Percentiles rank a stretch among this genome's conserved stretches.
phyloP scores from a whole-genome alignment of 176 grass and related monocot genomes.

The Triticum timopheevii region DNA sequence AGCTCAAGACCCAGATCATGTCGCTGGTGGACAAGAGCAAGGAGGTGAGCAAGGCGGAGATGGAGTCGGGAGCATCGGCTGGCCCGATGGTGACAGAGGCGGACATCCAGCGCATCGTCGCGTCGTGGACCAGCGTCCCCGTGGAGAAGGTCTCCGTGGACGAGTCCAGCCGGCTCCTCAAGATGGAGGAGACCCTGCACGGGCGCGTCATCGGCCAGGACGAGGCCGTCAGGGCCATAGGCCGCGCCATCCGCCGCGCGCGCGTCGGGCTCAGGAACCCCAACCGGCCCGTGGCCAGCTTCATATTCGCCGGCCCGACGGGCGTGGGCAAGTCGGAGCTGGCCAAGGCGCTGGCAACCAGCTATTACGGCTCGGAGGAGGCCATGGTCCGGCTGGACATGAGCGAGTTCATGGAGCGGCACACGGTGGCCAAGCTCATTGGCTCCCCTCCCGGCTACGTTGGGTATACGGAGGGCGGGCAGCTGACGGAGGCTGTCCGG shows the following conservation, averaged over 20 bases:
- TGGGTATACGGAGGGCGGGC: constrained; percentile 89
- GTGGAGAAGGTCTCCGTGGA: constrained; percentile 87
- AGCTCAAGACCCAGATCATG: constrained; percentile 71
- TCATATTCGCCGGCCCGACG: constrained; percentile 90
- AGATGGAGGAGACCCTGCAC: constrained; percentile 90
- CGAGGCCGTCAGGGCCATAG: constrained; percentile 84
- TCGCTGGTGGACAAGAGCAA: constrained; percentile 80
- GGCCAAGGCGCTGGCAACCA: constrained; percentile 71
- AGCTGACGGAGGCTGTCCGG: constrained; percentile 89
- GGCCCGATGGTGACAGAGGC: constrained; percentile 72
- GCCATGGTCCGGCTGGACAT: constrained; percentile 94
- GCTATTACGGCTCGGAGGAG: constrained; percentile 84
- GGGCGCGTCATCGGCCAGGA: constrained; percentile 84
- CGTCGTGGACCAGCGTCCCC: constrained; percentile 87
- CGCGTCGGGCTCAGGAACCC: constrained; percentile 86
- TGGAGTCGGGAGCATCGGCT: constrained; percentile 41
- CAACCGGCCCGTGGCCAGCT: constrained; percentile 79
- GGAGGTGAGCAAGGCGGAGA: constrained; percentile 77
- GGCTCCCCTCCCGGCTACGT: constrained; percentile 92
- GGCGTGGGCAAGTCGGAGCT: constrained; percentile 94
- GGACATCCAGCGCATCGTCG: constrained; percentile 89
- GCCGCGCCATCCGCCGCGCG: constrained; percentile 76
- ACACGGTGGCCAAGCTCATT: constrained; percentile 88
- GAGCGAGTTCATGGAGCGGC: constrained; percentile 96
- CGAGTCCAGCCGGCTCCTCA: constrained; percentile 73